Evolutionary conservation across 1,284 basidiomycete genomes (phyloP), one percentile per base, ranked within the genome.

Genomic region (Ceratobasidium sp.): DNA sequence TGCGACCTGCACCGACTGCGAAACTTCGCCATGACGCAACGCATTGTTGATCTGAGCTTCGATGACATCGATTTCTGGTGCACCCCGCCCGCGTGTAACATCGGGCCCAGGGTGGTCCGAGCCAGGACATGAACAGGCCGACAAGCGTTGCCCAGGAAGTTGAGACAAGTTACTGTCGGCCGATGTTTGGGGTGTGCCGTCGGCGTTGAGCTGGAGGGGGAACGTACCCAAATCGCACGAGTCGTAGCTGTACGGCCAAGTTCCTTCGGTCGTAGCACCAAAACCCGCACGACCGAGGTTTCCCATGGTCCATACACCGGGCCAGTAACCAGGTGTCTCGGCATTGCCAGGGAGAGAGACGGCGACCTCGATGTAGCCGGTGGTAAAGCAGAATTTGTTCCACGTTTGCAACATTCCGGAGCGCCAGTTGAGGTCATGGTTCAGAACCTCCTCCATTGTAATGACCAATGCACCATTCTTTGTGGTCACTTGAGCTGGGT

Each of bases 361-460:
- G 15, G 84, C 42, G 69, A 69, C 71, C 55, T 96, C 93, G 68
- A 98, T 83, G 76, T 94, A 94, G 0, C 94, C 96, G 0, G 92
- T 93, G 2, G 90, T 96, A 79, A 96, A 98, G 80, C 96, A 97
- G 71, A 98, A 80, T 77, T 94, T 92, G 79, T 96, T 96, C 94
- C 94, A 96, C 4, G 86, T 82, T 70, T 85, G 84, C 31, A 93
- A 71, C 91, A 92, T 92, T 34, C 87, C 89, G 86, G 72, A 58
- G 52, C 25, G 31, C 75, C 91, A 94, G 76, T 92, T 90, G 54
- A 95, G 79, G 71, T 90, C 83, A 74, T 95, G 88, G 56, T 81
- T 86, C 20, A 77, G 78, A 68, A 83, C 79, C 53, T 80, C 74
- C 62, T 76, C 74, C 31, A 82, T 83, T 12, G 91, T 93, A 72